Conservation (phyloP, 306 rosid genomes). For the Leucaena leucocephala region DNA sequence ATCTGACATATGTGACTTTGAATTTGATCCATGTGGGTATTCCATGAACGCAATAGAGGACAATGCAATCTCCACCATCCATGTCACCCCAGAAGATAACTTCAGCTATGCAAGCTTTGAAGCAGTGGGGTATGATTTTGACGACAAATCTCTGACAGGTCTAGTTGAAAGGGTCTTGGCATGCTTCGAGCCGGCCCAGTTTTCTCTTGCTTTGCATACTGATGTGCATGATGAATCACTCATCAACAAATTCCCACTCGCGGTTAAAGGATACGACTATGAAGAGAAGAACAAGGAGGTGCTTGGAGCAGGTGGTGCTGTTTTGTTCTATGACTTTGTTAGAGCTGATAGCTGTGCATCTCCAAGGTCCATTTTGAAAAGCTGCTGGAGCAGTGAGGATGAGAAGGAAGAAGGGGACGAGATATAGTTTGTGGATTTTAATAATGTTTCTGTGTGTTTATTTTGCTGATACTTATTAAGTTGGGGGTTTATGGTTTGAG, state of each 20-base stretch:
- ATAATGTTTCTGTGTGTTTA: slow-evolving; percentile 14
- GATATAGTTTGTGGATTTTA: slow-evolving; percentile 29
- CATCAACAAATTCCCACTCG: slow-evolving; percentile 47
- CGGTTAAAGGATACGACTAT: slow-evolving; percentile 56
- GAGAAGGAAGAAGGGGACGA: slow-evolving; percentile 62
- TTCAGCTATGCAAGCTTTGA: slow-evolving; percentile 97
- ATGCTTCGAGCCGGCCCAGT: slow-evolving; percentile 80
- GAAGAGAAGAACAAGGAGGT: slow-evolving; percentile 51
- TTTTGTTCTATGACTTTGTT: slow-evolving; percentile 53
- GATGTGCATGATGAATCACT: slow-evolving; percentile 39
- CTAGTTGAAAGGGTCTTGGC: slow-evolving; percentile 71
- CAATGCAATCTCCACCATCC: slow-evolving; percentile 82
- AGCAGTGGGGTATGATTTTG: slow-evolving; percentile 71
- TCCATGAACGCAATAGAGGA: slow-evolving; percentile 93
- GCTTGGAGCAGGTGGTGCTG: slow-evolving; percentile 66
- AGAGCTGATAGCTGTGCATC: slow-evolving; percentile 50
- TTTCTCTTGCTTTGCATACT: slow-evolving; percentile 78
- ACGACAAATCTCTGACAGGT: slow-evolving; percentile 46
- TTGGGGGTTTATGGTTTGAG: slow-evolving; percentile 46
- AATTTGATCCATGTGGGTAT: slow-evolving; percentile 95
- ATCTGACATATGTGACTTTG: slow-evolving; percentile 84
- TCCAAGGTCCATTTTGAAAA: slow-evolving; percentile 77
- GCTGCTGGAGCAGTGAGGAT: slow-evolving; percentile 92
- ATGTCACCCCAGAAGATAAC: slow-evolving; percentile 94
- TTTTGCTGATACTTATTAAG: slow-evolving; percentile 26